Evolutionary conservation across 345 rosid species (phyloP), one percentile per base, ranked within the genome.

Genomic region (Hypericum perforatum): DNA sequence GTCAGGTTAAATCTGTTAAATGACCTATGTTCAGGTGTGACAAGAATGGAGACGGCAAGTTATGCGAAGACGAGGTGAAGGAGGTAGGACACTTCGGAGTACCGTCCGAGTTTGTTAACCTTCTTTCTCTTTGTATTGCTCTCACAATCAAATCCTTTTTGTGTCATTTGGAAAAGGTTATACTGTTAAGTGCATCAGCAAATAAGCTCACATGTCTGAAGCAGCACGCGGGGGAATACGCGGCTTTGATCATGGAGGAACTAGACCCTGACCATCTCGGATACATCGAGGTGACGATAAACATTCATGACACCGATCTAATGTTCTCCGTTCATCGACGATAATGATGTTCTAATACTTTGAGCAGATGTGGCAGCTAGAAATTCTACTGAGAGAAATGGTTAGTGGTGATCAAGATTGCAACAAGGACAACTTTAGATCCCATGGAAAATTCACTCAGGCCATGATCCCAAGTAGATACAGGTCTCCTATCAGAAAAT

Each of bases 171-270:
- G 44, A 42, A 59, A 55, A 80, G 91, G 82, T 92, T 16, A 83
- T 92, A 66, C 61, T 82, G 49, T 62, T 84, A 74, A 92, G 98
- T 49, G 98, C 97, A 16, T 76, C 95, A 0, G 98, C 85, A 16
- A 92, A 92, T 66, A 82, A 82, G 69, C 84, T 92, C 0, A 76
- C 79, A 10, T 85, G 80, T 49, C 84, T 88, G 0, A 88, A 85
- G 66, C 62, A 85, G 51, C 77, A 79, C 37, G 97, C 95, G 2
- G 63, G 61, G 0, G 29, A 76, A n/a, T 92, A 92, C 46, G 85
- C 98, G 10, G 54, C 85, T 58, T 65, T 92, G 48, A 92, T 92
- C 71, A 92, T 92, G 98, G 98, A 92, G 72, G 95, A 92, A 76
- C 94, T 92, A 11, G 98, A 92, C 53, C 98, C 98, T 6, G 97